Conservation (phyloP, 2,329 filamentous ascomycete genomes). For the Cladosporium phlei region DNA sequence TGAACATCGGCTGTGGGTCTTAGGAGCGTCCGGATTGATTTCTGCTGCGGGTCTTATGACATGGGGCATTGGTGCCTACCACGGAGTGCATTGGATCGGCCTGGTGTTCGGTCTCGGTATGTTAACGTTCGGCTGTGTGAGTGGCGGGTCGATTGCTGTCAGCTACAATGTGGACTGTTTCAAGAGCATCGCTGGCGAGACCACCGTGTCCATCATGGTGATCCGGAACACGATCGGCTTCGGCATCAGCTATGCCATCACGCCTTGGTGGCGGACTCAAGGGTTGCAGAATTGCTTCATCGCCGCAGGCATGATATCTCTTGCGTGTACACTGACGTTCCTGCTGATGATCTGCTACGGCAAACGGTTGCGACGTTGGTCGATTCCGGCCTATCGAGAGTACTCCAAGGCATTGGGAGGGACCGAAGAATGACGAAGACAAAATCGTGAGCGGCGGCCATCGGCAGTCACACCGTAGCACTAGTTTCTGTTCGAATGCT, state of each 20-base stretch:
- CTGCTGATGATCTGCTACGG: slow-evolving; percentile 20
- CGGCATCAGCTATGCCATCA: slow-evolving; percentile 46
- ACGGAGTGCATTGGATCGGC: slow-evolving; percentile 45
- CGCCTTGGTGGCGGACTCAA: slow-evolving; percentile 41
- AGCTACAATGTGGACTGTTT: slow-evolving; percentile 44
- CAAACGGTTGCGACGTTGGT: slow-evolving; percentile 16
- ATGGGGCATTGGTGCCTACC: slow-evolving; percentile 45
- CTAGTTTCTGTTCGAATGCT: too few relatives aligned
- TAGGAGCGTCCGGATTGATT: slow-evolving; percentile 36
- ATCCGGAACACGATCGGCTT: slow-evolving; percentile 47
- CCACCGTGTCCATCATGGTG: slow-evolving; percentile 45
- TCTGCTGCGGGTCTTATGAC: slow-evolving; percentile 43
- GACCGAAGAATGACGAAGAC: too few relatives aligned
- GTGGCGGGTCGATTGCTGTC: slow-evolving; percentile 36
- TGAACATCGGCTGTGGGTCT: slow-evolving; percentile 39
- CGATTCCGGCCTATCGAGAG: background rate
- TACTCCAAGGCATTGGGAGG: background rate
- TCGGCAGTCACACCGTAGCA: too few relatives aligned
- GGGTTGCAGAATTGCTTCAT: slow-evolving; percentile 40
- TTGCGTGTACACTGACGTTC: slow-evolving; percentile 20
- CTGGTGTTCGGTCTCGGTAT: slow-evolving; percentile 41
- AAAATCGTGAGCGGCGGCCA: too few relatives aligned
- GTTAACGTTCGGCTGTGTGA: slow-evolving; percentile 37
- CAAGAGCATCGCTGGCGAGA: slow-evolving; percentile 41
- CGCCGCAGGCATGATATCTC: slow-evolving; percentile 10